Conservation (phyloP, 1,139 yeast species). For the Candida sp. region DNA sequence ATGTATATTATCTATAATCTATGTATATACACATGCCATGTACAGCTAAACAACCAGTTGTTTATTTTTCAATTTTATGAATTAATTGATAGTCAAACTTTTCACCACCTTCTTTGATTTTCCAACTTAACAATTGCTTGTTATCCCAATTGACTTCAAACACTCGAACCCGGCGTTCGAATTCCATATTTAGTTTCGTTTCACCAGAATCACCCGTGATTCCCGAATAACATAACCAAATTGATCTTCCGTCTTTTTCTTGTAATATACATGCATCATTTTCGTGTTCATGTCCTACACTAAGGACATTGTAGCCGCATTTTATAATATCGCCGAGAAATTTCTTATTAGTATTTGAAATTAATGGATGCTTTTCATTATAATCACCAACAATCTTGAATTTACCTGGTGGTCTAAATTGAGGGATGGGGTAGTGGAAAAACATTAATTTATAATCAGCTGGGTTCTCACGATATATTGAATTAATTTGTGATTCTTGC, state of each 20-base stretch:
- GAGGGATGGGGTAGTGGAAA: constrained; percentile 50
- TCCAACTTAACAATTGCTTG: constrained; percentile 35
- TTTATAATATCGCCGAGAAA: constrained; percentile 34
- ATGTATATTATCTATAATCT: not conserved
- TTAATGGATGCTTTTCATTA: constrained; percentile 41
- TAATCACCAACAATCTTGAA: constrained; percentile 49
- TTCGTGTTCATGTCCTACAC: constrained; percentile 55
- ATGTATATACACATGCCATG: not conserved
- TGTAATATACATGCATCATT: constrained; percentile 49
- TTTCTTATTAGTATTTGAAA: constrained; percentile 29
- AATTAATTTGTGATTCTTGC: constrained; percentile 29
- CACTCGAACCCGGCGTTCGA: constrained; percentile 31
- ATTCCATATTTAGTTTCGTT: constrained; percentile 20
- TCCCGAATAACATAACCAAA: constrained; percentile 42
- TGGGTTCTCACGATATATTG: constrained; percentile 19
- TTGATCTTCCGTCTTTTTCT: constrained; percentile 11
- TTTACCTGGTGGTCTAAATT: constrained; percentile 46
- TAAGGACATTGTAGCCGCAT: constrained; percentile 40
- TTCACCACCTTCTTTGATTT: constrained; percentile 25
- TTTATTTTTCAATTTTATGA: constrained; percentile 7
- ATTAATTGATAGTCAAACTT: constrained; percentile 35
- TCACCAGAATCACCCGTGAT: constrained; percentile 37
- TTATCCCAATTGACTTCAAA: constrained; percentile 30
- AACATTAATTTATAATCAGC: constrained; percentile 33
- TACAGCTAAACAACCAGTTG: not conserved